These are phyloP conservation scores for Bryopsis sp. DNA, from an alignment of 139 green algal species.

Conservation along the genomic window DNA sequence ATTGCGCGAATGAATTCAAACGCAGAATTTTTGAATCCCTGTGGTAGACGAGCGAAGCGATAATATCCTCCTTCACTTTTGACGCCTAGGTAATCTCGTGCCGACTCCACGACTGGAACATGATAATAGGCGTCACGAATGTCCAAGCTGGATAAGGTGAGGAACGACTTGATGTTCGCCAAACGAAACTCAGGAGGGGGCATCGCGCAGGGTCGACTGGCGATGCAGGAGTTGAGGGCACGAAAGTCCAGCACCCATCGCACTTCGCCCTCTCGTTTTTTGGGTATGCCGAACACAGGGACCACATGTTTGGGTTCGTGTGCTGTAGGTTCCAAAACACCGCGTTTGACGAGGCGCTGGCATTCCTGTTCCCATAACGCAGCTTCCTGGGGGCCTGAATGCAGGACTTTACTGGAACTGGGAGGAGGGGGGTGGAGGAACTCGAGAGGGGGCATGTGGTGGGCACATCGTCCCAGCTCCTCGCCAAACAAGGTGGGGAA, in stretches of 20 bases:
- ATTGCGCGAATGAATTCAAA: conserved; percentile 11
- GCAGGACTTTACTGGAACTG: no score
- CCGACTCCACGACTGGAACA: background rate
- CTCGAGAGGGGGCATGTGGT: no score
- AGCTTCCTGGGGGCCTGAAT: no score
- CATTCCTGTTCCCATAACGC: no score
- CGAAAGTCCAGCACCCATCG: background rate
- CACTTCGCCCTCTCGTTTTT: conserved; percentile 3
- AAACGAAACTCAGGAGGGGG: background rate
- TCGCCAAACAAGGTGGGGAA: no score
- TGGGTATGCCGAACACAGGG: conserved; percentile 15
- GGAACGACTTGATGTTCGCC: background rate
- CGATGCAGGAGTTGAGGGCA: conserved; percentile 4
- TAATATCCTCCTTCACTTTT: background rate
- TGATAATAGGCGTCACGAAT: conserved; percentile 7
- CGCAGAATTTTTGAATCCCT: conserved; percentile 3
- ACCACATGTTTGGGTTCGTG: no score
- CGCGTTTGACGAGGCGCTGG: no score
- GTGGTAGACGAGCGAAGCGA: background rate
- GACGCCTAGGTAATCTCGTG: conserved; percentile 6
- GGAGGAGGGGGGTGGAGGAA: no score
- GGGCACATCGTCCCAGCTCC: no score
- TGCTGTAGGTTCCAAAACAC: no score
- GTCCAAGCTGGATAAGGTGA: background rate
- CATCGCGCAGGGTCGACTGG: background rate